Base-by-base conservation (phyloP, 306 rosid species). In the Inga laurina region DNA sequence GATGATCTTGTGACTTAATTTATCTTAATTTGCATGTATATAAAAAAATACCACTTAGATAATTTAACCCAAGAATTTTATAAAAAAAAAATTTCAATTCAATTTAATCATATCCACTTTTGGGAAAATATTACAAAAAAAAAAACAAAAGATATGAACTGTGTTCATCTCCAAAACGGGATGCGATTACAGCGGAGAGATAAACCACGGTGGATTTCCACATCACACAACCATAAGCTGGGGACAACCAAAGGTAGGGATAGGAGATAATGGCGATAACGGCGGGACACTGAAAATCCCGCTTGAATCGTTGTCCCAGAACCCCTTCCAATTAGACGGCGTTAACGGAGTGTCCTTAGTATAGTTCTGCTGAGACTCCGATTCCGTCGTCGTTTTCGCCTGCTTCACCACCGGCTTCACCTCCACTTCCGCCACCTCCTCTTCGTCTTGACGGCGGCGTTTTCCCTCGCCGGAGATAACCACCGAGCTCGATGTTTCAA, bases 241-340 rank as follows among this genome's bases (percentile, higher is more conserved):
- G 13, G 92, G 80, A 81, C 14, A 92, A 13, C 97, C 94, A 2
- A 90, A 81, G 9, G 88, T 2, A 3, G 88, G 94, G 30, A 86
- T 91, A 0, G 97, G 93, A 44, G 98, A 92, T 85, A 97, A 90
- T 82, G 92, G 93, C 49, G 98, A 92, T 85, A 97, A 90, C 83
- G 92, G 93, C 49, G 98, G 96, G 1, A 92, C 87, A 59, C 16
- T 87, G 70, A 92, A 90, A 3, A 89, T 15, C 21, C 92, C 97
- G n/a, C 84, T 90, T 3, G 82, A 73, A 35, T 93, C 97, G 12
- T 64, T 18, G 39, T 96, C 97, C 97, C 93, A 94, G 11, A 86
- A 77, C 77, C 87, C 85, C 45, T 79, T 87, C 97, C 97, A 93
- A 75, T 48, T 66, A 4, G 99, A 92, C 91, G 99, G 98, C 86